These are phyloP conservation scores for Aspergillus avenaceus DNA, from an alignment of 495 filamentous ascomycete genomes.

Conservation along the genomic window DNA sequence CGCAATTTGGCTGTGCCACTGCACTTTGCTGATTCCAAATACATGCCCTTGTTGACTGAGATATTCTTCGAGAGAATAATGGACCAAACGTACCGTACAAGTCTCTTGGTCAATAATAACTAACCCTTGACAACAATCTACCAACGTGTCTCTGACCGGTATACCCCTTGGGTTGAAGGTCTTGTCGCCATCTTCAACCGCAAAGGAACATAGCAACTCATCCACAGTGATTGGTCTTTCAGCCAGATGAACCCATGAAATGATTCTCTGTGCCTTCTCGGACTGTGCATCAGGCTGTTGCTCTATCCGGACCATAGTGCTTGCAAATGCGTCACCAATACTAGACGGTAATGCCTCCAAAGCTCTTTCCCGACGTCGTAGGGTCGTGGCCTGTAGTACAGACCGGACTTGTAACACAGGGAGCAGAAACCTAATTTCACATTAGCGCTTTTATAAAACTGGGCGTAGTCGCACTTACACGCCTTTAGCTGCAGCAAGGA, in stretches of 20 bases:
- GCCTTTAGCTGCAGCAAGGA: conserved; percentile 11
- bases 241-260: conserved; percentile 15
- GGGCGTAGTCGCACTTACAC: conserved; percentile 6
- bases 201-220: conserved; percentile 12
- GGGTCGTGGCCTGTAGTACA: conserved; percentile 13
- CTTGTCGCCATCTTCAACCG: conserved; percentile 10
- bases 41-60: conserved; percentile 5
- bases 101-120: conserved; percentile 9
- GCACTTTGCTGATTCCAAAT: conserved; percentile 7
- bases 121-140: conserved; percentile 14
- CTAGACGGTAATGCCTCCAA: conserved; percentile 8
- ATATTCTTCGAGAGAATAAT: conserved; percentile 15
- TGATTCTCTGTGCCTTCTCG: conserved; percentile 7
- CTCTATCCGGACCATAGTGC: conserved; percentile 10
- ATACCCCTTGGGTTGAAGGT: conserved; percentile 8
- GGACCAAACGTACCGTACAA: conserved; percentile 10
- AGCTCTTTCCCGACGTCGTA: conserved; percentile 11
- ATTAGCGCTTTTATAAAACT: conserved; percentile 2
- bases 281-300: conserved; percentile 9
- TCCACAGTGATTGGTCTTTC: conserved; percentile 10
- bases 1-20: conserved; percentile 13
- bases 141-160: conserved; percentile 5
- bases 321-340: conserved; percentile 12
- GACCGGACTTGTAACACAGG: conserved; percentile 13
- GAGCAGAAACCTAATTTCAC: conserved; percentile 12